phyloP scores from a whole-genome alignment of 331 rosid genomes.

The Quercus lobata region DNA sequence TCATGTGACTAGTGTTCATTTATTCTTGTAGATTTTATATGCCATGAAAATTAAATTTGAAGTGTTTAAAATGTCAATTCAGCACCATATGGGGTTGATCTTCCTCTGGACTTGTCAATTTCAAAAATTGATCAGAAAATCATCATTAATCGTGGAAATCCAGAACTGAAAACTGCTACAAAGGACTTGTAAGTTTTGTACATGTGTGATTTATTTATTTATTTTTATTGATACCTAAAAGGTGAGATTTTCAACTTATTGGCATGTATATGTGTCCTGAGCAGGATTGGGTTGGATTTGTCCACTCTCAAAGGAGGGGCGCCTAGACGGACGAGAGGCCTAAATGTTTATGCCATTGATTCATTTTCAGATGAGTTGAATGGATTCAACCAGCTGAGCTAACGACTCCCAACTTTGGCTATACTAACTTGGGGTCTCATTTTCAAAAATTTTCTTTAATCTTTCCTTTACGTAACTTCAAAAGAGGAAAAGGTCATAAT shows the following conservation, averaged over 20 bases:
- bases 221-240: neutral
- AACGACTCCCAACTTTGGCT: conserved; percentile 27
- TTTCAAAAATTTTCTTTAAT: neutral
- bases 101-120: conserved; percentile 46
- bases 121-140: conserved; percentile 56
- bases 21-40: neutral
- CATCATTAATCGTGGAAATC: conserved; percentile 43
- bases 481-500: conserved; percentile 3
- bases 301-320: conserved; percentile 80
- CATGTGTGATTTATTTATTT: neutral
- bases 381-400: conserved; percentile 37
- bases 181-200: conserved; percentile 55
- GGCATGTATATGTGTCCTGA: neutral
- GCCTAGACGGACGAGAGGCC: conserved; percentile 95
- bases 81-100: conserved; percentile 45
- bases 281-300: conserved; percentile 76
- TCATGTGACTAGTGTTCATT: neutral
- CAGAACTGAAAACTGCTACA: conserved; percentile 48
- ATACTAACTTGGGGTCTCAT: conserved; percentile 33
- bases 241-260: neutral
- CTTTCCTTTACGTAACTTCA: conserved; percentile 11
- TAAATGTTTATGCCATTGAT: conserved; percentile 41
- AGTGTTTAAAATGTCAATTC: conserved; percentile 15
- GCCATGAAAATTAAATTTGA: conserved; percentile 7
- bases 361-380: conserved; percentile 42